Evolutionary conservation across 257 asterid species (phyloP).

Genomic region (Solanum dulcamara): DNA sequence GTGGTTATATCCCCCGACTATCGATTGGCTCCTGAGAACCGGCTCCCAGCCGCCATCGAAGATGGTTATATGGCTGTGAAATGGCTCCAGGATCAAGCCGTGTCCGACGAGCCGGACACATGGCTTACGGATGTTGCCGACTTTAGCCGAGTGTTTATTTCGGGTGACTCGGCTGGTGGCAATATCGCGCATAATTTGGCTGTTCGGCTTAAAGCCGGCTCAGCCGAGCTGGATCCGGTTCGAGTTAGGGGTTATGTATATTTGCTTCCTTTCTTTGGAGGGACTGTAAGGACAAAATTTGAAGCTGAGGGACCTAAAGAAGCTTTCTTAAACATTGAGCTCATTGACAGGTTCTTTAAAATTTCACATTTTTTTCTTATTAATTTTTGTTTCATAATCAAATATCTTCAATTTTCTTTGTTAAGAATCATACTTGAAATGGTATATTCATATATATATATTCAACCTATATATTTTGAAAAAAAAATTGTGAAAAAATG

Average conservation of each 20-base stretch:
- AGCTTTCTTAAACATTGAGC: conserved; percentile 51
- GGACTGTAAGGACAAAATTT: conserved; percentile 39
- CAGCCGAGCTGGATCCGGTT: conserved; percentile 39
- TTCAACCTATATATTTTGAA: too few relatives aligned
- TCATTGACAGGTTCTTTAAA: conserved; percentile 49
- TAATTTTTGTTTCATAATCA: background rate
- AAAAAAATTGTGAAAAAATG: background rate
- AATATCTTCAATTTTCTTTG: background rate
- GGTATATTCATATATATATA: too few relatives aligned
- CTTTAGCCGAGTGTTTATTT: conserved; percentile 39
- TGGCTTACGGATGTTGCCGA: conserved; percentile 53
- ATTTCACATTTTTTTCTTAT: background rate
- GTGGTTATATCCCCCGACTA: conserved; percentile 62
- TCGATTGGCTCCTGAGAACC: conserved; percentile 55
- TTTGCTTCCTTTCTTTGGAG: conserved; percentile 69
- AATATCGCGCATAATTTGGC: conserved; percentile 63
- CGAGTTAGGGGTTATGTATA: conserved; percentile 56
- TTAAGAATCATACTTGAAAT: background rate
- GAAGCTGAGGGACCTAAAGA: conserved; percentile 72
- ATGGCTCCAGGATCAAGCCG: conserved; percentile 58
- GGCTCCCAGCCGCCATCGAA: conserved; percentile 71
- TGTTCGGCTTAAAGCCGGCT: conserved; percentile 33
- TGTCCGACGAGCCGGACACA: conserved; percentile 26
- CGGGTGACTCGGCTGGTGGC: conserved; percentile 82
- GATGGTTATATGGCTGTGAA: conserved; percentile 46